Base-by-base conservation (phyloP, 306 rosid genomes). In the Herpetospermum pedunculosum region DNA sequence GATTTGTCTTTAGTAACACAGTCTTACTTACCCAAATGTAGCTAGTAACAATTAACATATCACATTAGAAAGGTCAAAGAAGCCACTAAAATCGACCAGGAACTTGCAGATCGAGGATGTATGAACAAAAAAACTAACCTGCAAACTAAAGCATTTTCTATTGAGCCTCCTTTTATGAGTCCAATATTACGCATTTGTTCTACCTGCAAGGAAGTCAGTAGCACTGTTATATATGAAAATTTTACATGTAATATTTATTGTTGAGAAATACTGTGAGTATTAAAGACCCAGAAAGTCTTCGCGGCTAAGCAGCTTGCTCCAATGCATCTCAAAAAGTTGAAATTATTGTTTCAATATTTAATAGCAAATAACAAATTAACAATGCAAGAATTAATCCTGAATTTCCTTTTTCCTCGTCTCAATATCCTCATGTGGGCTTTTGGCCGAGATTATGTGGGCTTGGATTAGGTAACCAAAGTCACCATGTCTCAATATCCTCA, bases 101-200 rank as follows among this genome's bases (percentile, higher is more conserved):
- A 62, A 74, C 62, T 40, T 35, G 28, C 5, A 37, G 29, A 46
- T 52, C 72, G 19, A 73, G 52, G 50, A 18, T 76, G n/a, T 10
- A 57, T 41, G 54, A 79, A 69, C 54, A 10, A 77, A 64, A 77
- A 35, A 78, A 63, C 80, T 83, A 25, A 90, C 97, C 98, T 87
- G 76, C 97, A 90, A 65, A 93, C 90, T 71, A 93, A 74, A 71
- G 97, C 96, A 84, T 90, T 89, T 77, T 89, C 88, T 67, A 86
- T 81, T 19, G 88, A 84, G 72, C 98, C 98, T 15, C 97, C 98
- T 83, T 78, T 89, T 75, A 90, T 89, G 72, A 93, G 89, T 81
- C 98, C 98, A 77, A 84, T 82, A 72, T 75, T 65, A 65, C 81
- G 92, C 92, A 90, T 86, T 81, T 81, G 82, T 87, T 93, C 92